Conservation (phyloP, 257 asterid genomes). For the Perilla frutescens region DNA sequence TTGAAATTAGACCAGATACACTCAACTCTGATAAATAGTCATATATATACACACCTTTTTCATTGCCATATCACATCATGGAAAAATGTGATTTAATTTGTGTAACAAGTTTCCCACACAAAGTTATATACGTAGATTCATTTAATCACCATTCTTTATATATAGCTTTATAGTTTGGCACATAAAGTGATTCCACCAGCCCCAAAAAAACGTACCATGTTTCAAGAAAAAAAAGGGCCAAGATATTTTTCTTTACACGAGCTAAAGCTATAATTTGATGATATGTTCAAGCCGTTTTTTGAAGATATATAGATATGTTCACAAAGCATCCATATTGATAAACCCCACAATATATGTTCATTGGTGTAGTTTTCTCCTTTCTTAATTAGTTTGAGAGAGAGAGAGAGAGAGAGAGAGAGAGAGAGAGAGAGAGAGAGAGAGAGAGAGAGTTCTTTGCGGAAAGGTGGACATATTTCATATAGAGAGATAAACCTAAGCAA, state of each 20-base stretch:
- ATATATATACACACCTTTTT: background rate
- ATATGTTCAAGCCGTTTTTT: slow-evolving; percentile 18
- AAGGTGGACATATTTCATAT: slow-evolving; percentile 32
- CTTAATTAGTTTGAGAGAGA: no score
- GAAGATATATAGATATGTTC: background rate
- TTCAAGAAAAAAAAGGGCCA: slow-evolving; percentile 6
- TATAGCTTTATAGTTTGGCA: slow-evolving; percentile 41
- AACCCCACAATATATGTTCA: no score
- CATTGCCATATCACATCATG: slow-evolving; percentile 31
- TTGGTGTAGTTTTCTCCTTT: no score
- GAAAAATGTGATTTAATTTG: background rate
- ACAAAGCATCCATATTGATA: no score
- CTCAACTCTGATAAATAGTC: background rate
- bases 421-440: background rate
- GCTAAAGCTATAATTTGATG: background rate
- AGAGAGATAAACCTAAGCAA: slow-evolving; percentile 42
- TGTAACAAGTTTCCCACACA: slow-evolving; percentile 13
- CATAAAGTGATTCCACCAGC: slow-evolving; percentile 46
- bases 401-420: background rate
- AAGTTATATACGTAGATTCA: slow-evolving; percentile 21
- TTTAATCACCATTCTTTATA: slow-evolving; percentile 29
- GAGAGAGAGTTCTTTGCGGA: slow-evolving; percentile 1
- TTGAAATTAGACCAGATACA: background rate
- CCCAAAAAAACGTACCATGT: slow-evolving; percentile 18
- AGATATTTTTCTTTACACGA: slow-evolving; percentile 23